Percentiles rank a stretch among this genome's conserved stretches.
phyloP scores from a whole-genome alignment of 441 rosid species.

The Jatropha podagrica region DNA sequence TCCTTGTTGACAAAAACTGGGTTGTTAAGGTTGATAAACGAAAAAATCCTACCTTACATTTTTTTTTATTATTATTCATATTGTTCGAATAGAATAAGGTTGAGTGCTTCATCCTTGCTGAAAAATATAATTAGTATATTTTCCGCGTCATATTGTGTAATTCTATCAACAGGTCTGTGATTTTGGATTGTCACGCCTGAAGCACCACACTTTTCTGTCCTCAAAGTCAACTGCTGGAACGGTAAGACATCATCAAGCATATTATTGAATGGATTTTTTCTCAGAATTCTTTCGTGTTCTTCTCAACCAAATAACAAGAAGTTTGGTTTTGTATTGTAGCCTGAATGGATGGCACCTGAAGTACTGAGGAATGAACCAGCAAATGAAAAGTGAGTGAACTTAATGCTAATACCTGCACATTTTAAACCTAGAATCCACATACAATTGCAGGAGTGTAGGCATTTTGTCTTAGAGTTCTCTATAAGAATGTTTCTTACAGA shows the following conservation, averaged over 20 bases:
- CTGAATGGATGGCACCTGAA: constrained; percentile 99
- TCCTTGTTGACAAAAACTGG: constrained; percentile 97
- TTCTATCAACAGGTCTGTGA: constrained; percentile 69
- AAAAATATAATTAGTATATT: background rate
- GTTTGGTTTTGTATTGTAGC: constrained; percentile 54
- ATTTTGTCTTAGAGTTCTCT: constrained; percentile 1
- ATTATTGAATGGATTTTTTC: background rate
- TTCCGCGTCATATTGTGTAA: background rate
- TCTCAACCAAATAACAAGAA: constrained; percentile 11
- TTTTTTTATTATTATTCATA: background rate
- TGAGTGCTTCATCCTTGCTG: constrained; percentile 15
- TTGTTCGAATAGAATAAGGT: constrained; percentile 8
- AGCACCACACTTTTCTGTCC: constrained; percentile 91
- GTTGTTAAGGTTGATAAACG: constrained; percentile 70
- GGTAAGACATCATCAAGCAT: constrained; percentile 39
- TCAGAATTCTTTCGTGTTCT: constrained; percentile 6
- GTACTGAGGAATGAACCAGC: constrained; percentile 97
- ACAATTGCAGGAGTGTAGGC: constrained; percentile 4
- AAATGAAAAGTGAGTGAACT: constrained; percentile 81
- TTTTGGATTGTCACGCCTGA: constrained; percentile 94
- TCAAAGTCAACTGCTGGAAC: constrained; percentile 99
- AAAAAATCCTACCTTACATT: background rate
- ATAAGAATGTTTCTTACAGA: constrained; percentile 25
- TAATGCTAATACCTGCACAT: background rate
- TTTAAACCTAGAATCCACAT: background rate